These are phyloP conservation scores for Solanum pimpinellifolium DNA, from an alignment of 257 asterid genomes.

Conservation along the genomic window DNA sequence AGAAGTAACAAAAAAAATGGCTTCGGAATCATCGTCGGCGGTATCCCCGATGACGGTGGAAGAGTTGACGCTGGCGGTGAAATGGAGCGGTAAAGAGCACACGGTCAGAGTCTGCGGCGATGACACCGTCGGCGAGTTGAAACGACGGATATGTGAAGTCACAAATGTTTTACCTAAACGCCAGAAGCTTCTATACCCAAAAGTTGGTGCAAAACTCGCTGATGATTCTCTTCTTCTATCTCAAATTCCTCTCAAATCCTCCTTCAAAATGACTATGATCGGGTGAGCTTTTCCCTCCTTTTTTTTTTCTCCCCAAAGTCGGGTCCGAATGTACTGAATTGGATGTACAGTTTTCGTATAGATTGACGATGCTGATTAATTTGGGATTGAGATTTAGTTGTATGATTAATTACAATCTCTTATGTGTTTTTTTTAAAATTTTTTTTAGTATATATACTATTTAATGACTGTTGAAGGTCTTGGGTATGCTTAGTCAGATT, in stretches of 20 bases:
- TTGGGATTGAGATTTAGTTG: neutral
- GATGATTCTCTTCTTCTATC: constrained; percentile 69
- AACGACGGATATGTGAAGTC: constrained; percentile 75
- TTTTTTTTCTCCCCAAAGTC: neutral
- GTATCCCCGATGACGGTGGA: constrained; percentile 57
- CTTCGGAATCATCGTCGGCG: constrained; percentile 47
- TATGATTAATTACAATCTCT: neutral
- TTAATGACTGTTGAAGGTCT: neutral
- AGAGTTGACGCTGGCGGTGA: constrained; percentile 79
- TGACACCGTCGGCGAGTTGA: constrained; percentile 81
- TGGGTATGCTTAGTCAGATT: neutral
- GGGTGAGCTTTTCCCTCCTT: constrained; percentile 29
- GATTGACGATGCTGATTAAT: neutral
- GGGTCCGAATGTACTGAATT: neutral
- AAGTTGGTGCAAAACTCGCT: constrained; percentile 72
- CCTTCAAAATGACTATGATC: constrained; percentile 89
- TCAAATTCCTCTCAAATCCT: constrained; percentile 65
- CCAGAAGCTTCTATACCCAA: constrained; percentile 93
- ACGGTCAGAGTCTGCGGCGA: constrained; percentile 84
- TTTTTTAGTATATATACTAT: neutral
- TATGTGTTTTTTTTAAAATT: neutral
- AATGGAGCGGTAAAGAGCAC: constrained; percentile 94
- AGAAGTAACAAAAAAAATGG: constrained; percentile 24
- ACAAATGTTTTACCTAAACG: constrained; percentile 86
- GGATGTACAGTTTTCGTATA: neutral